Base-by-base conservation (phyloP, 805 yeast genomes). In the Saccharomycopsis babjevae region DNA sequence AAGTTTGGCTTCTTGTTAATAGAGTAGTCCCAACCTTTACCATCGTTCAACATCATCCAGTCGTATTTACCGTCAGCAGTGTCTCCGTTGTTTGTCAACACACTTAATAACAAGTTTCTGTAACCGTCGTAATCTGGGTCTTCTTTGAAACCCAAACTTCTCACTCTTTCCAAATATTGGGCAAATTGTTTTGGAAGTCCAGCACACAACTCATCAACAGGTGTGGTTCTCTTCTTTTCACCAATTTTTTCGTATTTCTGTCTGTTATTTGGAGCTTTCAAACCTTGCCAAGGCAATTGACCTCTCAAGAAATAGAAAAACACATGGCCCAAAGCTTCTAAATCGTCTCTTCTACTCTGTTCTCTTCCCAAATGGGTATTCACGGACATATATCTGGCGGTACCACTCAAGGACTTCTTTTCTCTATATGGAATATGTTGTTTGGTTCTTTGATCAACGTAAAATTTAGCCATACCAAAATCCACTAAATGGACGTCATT, bases 391-490 rank as follows among this genome's bases (percentile, higher is more conserved):
- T 94, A 94, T 69, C 99, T 80, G n/a, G 98, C 99, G 2, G 99
- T 94, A 57, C 99, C 99, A 72, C 96, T 88, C 66, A 94, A 77
- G 5, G 97, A 89, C 75, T 94, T 94, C 73, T 92, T 89, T 73
- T 94, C 99, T 68, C 98, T 81, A 74, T 92, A 94, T 38, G 99
- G 98, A 66, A 94, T 94, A 74, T 94, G 99, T 70, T 86, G 88
- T 70, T 90, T 90, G 13, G 98, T 87, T 73, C 89, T 88, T 59
- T 98, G 97, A 76, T 94, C 99, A 71, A 98, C 84, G 75, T 92
- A 94, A 70, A 89, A 96, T 74, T 94, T 94, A 36, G 98, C 98
- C 98, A 94, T 94, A 65, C 99, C 99, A 72, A 94, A 94, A 75
- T 94, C 99, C 60, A 94, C 96, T 65, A 94, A 79, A 74, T 89